Evolutionary conservation across 1,284 basidiomycete species (phyloP).

Genomic region (Microbotryum saponariae): DNA sequence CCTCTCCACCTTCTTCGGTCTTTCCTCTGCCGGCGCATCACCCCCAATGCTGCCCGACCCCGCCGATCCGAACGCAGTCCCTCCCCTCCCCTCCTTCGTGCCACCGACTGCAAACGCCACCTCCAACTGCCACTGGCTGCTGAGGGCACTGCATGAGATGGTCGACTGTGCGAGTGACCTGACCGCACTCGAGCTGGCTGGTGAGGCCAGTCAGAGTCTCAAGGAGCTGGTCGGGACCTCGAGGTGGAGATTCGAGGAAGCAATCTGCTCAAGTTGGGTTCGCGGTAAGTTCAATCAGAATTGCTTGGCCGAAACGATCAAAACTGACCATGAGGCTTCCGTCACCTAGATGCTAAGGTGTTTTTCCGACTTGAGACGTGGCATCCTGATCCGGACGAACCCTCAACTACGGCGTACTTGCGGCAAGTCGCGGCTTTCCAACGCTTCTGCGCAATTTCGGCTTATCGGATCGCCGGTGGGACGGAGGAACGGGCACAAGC

Average conservation of each 20-base stretch:
- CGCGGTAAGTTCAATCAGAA: slow-evolving; percentile 52
- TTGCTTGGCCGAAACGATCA: background rate
- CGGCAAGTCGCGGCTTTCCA: slow-evolving; percentile 74
- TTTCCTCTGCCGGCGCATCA: slow-evolving; percentile 60
- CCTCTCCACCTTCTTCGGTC: slow-evolving; percentile 79
- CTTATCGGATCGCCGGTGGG: slow-evolving; percentile 77
- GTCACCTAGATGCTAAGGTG: slow-evolving; percentile 63
- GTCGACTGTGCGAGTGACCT: slow-evolving; percentile 79
- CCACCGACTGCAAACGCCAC: slow-evolving; percentile 70
- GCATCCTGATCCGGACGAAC: slow-evolving; percentile 52
- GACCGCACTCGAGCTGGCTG: slow-evolving; percentile 67
- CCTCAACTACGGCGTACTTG: slow-evolving; percentile 52
- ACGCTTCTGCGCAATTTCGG: slow-evolving; percentile 64
- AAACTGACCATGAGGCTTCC: slow-evolving; percentile 6
- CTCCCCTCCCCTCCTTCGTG: slow-evolving; percentile 53
- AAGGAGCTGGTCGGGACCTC: slow-evolving; percentile 70
- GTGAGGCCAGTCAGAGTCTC: slow-evolving; percentile 60
- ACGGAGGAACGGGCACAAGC: slow-evolving; percentile 47
- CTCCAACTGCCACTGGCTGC: slow-evolving; percentile 72
- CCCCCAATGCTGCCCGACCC: slow-evolving; percentile 43
- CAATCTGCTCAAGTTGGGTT: slow-evolving; percentile 71
- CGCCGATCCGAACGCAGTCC: slow-evolving; percentile 29
- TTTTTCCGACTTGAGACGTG: slow-evolving; percentile 84
- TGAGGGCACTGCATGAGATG: slow-evolving; percentile 71
- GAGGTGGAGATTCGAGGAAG: slow-evolving; percentile 80